A percentile compares a stretch with the other conserved stretches of the same genome.
Conservation (phyloP, 192 early-diverging fungal genomes). For the Oehlia diaphana region DNA sequence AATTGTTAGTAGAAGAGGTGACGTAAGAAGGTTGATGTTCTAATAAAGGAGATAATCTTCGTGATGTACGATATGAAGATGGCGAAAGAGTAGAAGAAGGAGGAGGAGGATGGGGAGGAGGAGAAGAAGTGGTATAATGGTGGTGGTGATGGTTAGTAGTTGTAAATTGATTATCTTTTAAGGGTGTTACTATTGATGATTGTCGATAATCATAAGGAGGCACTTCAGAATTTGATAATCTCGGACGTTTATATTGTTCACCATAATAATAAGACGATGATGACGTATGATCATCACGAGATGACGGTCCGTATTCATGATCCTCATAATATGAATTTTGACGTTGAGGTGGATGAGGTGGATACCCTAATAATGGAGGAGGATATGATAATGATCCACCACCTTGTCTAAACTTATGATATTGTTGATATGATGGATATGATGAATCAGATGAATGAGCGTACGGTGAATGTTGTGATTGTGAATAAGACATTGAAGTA, state of each 20-base stretch:
- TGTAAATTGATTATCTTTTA: background rate
- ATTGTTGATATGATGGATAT: too few relatives aligned
- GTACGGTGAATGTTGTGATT: background rate
- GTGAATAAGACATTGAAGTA: background rate
- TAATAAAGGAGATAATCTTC: constrained; percentile 14
- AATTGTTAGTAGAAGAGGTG: background rate
- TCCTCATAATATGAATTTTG: background rate
- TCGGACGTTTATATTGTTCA: background rate
- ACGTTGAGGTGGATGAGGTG: background rate
- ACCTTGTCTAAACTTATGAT: background rate
- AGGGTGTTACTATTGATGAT: background rate
- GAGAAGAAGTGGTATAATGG: background rate
- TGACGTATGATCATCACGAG: background rate
- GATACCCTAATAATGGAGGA: background rate
- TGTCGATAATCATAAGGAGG: background rate
- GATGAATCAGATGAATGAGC: background rate
- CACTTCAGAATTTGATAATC: background rate
- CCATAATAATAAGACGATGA: background rate
- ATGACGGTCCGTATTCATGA: background rate
- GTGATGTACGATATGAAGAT: background rate
- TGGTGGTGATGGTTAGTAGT: background rate
- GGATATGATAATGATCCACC: background rate
- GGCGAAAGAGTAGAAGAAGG: background rate
- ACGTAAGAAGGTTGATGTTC: background rate
- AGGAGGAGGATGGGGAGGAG: background rate